phyloP scores from a whole-genome alignment of 805 yeast species.

The Schizosaccharomyces japonicus region DNA sequence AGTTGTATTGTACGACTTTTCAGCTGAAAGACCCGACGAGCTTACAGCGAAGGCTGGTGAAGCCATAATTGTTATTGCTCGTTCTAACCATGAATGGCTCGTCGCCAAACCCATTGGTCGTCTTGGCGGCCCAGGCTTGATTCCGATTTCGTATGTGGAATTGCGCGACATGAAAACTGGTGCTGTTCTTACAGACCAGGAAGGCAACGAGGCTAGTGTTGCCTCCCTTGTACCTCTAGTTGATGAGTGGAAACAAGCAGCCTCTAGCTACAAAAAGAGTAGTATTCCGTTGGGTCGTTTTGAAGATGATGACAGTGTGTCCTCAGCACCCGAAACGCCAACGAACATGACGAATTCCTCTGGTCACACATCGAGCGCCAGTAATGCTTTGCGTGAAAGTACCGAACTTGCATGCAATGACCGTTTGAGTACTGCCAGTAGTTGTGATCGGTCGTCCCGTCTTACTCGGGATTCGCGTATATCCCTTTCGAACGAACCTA shows the following conservation, averaged over 20 bases:
- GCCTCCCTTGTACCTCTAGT: conserved; percentile 70
- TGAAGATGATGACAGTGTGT: conserved; percentile 18
- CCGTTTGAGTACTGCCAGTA: too few relatives aligned
- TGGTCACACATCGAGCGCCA: too few relatives aligned
- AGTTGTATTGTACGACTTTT: conserved; percentile 61
- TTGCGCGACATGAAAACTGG: conserved; percentile 54
- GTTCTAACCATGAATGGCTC: conserved; percentile 90
- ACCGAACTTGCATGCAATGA: too few relatives aligned
- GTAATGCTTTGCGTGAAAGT: too few relatives aligned
- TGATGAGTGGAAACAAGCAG: conserved; percentile 80
- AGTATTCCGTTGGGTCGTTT: conserved; percentile 49
- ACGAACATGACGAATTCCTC: too few relatives aligned
- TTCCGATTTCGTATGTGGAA: conserved; percentile 76
- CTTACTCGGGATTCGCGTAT: too few relatives aligned
- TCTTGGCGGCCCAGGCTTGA: conserved; percentile 82
- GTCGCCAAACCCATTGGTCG: conserved; percentile 90
- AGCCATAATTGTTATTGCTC: conserved; percentile 79
- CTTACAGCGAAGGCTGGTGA: conserved; percentile 68
- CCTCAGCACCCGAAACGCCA: too few relatives aligned
- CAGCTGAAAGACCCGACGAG: conserved; percentile 66
- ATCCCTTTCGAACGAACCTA: conserved; percentile 9
- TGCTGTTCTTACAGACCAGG: conserved; percentile 30
- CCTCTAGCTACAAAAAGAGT: conserved; percentile 79
- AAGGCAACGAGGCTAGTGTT: conserved; percentile 9
- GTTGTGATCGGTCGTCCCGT: too few relatives aligned